Conservation (phyloP, 257 asterid genomes). For the Coffea canephora region DNA sequence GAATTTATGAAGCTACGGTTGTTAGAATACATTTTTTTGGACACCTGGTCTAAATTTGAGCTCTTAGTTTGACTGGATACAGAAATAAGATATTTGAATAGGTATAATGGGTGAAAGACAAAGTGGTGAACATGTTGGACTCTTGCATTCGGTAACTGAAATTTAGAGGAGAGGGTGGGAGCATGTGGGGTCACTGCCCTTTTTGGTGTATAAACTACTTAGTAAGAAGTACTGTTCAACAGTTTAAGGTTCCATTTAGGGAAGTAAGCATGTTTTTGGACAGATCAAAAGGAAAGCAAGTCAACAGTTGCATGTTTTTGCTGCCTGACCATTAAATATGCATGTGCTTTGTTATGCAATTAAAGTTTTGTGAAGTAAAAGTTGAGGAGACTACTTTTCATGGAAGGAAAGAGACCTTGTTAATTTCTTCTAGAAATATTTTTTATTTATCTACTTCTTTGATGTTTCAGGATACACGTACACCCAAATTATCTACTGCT, state of each 20-base stretch:
- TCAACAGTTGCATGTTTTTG: neutral
- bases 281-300: neutral
- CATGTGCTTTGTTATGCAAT: neutral
- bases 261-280: neutral
- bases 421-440: conserved; percentile 14
- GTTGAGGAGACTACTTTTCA: neutral
- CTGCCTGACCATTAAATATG: neutral
- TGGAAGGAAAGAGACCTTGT: conserved; percentile 11
- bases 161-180: neutral
- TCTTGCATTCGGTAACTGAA: neutral
- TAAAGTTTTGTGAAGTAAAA: neutral
- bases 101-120: neutral
- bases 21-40: neutral
- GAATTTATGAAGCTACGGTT: neutral
- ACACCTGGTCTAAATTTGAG: neutral
- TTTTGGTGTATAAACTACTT: neutral
- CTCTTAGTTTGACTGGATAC: neutral
- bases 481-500: conserved; percentile 84
- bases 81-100: neutral
- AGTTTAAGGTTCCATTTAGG: neutral
- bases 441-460: conserved; percentile 5
- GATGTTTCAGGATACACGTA: conserved; percentile 65
- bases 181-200: neutral
- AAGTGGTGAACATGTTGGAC: neutral
- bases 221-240: neutral